Conservation (phyloP, 2,329 filamentous ascomycete genomes). For the Aureobasidium melanogenum region DNA sequence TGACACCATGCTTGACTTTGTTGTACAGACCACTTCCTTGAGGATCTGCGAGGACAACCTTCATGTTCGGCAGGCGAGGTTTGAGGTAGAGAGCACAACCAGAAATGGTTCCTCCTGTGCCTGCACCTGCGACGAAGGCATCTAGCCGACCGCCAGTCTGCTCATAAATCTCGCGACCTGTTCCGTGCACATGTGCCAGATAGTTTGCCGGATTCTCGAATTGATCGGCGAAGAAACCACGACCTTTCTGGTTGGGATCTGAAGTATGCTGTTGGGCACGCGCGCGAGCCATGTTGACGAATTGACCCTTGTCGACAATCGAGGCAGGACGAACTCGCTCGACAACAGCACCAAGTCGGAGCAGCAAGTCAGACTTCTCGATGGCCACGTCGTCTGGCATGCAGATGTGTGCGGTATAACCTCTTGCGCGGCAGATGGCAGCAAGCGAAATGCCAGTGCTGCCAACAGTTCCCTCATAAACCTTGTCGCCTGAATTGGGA, state of each 20-base stretch:
- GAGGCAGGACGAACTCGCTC: constrained; percentile 84
- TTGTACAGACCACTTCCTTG: constrained; percentile 92
- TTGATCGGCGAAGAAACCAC: constrained; percentile 90
- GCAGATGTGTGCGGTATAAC: constrained; percentile 91
- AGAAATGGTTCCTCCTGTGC: constrained; percentile 87
- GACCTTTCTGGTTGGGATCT: constrained; percentile 49
- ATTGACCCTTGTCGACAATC: constrained; percentile 88
- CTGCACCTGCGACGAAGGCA: constrained; percentile 87
- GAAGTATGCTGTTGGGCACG: constrained; percentile 67
- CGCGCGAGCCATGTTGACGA: constrained; percentile 79
- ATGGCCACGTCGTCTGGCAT: constrained; percentile 87
- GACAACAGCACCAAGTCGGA: constrained; percentile 84
- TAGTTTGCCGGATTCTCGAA: constrained; percentile 91
- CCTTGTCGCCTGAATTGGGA: constrained; percentile 78
- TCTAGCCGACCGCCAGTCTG: constrained; percentile 70
- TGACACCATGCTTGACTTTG: constrained; percentile 83
- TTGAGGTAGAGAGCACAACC: constrained; percentile 81
- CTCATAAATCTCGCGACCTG: constrained; percentile 78
- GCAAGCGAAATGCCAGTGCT: constrained; percentile 94
- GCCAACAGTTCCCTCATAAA: constrained; percentile 95
- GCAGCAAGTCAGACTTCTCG: constrained; percentile 83
- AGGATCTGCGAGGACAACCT: constrained; percentile 81
- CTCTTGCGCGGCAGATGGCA: constrained; percentile 74
- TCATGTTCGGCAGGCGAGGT: constrained; percentile 53
- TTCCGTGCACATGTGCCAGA: constrained; percentile 69